Base-by-base conservation (phyloP, 208 protist species). In the Acanthamoeba castellanii region DNA sequence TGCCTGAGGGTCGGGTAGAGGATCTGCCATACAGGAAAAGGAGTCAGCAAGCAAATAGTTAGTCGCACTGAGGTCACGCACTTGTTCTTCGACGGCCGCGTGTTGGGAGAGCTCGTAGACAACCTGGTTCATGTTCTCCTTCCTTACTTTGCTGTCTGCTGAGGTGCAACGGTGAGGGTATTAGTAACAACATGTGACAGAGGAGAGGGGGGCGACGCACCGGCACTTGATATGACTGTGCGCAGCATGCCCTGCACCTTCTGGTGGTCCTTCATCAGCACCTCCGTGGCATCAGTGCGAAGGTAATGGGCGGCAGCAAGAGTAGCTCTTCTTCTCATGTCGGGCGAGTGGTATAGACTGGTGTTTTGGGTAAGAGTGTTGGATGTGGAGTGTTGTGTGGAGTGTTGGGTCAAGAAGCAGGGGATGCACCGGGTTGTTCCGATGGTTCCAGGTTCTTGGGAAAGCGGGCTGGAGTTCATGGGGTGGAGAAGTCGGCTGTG, bases 91-190 rank as follows among this genome's bases (percentile, higher is more conserved):
- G 3, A 92, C 52, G 14, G 52, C 85, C 1, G 85, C 25, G 32
- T 92, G 85, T 57, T 92, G 52, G 59, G 59, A 74, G 20, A 92
- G 85, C 59, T 92, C 61, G 34, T 42, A 66, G 16, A 92, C 30
- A 1, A 92, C 59, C 57, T 37, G 59, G 59, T 92, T 66, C 85
- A 92, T 47, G 85, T 92, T 25, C 13, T 92, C 85, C 20, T 72
- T 66, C 59, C 64, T 66, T 1, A 6, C 32, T 20, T 92, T 92
- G 32, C 7, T 25, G 59, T 92, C 61, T 22, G 16, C 55, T 61
- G 55, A n/a, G 14, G 22, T 90, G 50, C 52, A 61, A 37, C 3
- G 47, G 14, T 52, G 32, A 74, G n/a, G n/a, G n/a, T n/a, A n/a
- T n/a, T n/a, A n/a, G n/a, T n/a, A n/a, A n/a, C n/a, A n/a, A n/a